Base-by-base conservation (phyloP, 306 rosid genomes). In the Abrus precatorius region DNA sequence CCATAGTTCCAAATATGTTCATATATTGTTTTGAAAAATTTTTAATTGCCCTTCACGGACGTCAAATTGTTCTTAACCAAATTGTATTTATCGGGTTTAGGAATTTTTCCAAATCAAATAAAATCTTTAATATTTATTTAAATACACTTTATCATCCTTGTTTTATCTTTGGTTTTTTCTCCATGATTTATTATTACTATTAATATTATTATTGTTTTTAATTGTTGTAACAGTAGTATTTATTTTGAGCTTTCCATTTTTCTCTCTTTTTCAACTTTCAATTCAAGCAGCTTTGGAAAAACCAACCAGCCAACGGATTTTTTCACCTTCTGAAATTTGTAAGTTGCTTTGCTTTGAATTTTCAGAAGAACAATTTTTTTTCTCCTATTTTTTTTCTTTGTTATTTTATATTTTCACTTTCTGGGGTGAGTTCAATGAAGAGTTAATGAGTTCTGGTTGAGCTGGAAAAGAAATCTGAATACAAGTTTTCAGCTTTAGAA, bases 51-150 rank as follows among this genome's bases (percentile, higher is more conserved):
- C 86, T 81, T 84, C 86, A 80, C 94, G 98, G 94, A 93, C 90
- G 86, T 86, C 87, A 93, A 90, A 88, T 77, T 81, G 6, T 69
- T 86, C 82, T 88, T 77, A 88, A 93, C 91, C 78, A 85, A 79
- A 90, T 88, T 91, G 86, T 87, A 90, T 88, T 90, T 84, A 93
- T 91, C 66, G 97, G 93, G 85, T 81, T 85, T 89, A 82, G 91
- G 84, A 86, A 84, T 48, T 88, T 52, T 72, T 82, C 63, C 78
- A 77, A 81, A 74, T 53, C 48, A 76, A 40, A 82, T 56, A 75
- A 50, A 13, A 20, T 12, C 38, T 36, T 77, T 57, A 45, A 38
- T 40, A 61, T 80, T 71, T 32, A 29, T 53, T 69, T 62, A 76
- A 20, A 50, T 30, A 64, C 4, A 61, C 80, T 53, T 75, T 83